Conservation (phyloP, 2,329 filamentous ascomycete species). For the Alternaria burnsii region DNA sequence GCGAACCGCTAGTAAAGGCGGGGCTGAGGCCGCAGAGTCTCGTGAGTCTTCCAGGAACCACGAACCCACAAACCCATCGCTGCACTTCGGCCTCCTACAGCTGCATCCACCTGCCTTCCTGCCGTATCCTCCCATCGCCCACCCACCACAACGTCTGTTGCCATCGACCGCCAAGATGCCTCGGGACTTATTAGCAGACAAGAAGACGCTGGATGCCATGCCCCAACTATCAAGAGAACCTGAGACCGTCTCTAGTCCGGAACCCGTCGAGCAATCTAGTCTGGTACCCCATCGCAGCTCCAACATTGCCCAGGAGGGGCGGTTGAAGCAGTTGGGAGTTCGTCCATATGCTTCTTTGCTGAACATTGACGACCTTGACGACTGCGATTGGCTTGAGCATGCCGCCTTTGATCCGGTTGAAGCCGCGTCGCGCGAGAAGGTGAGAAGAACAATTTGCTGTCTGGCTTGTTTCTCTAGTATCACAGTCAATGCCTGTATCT, state of each 20-base stretch:
- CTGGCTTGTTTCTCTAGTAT: background rate
- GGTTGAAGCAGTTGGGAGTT: constrained; percentile 60
- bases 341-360: constrained; percentile 79
- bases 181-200: constrained; percentile 53
- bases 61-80: constrained; percentile 24
- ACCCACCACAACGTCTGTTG: constrained; percentile 5
- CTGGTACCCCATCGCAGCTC: constrained; percentile 35
- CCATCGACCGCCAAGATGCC: constrained; percentile 49
- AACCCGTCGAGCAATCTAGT: constrained; percentile 22
- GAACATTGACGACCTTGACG: constrained; percentile 70
- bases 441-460: constrained; percentile 46
- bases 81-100: constrained; percentile 16
- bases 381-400: constrained; percentile 66
- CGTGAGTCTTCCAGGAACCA: constrained; percentile 28
- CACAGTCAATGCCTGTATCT: constrained; percentile 1
- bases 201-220: constrained; percentile 48
- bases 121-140: constrained; percentile 3
- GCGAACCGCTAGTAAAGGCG: constrained; percentile 21
- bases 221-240: constrained; percentile 48
- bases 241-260: constrained; percentile 30
- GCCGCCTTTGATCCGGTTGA: constrained; percentile 66
- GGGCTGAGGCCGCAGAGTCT: constrained; percentile 22
- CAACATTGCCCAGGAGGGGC: constrained; percentile 35
- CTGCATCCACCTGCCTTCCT: constrained; percentile 9
- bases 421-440: constrained; percentile 68